Evolutionary conservation across 208 protist genomes (phyloP), one percentile per base, ranked within the genome.

Genomic region (Acanthamoeba royreba): DNA sequence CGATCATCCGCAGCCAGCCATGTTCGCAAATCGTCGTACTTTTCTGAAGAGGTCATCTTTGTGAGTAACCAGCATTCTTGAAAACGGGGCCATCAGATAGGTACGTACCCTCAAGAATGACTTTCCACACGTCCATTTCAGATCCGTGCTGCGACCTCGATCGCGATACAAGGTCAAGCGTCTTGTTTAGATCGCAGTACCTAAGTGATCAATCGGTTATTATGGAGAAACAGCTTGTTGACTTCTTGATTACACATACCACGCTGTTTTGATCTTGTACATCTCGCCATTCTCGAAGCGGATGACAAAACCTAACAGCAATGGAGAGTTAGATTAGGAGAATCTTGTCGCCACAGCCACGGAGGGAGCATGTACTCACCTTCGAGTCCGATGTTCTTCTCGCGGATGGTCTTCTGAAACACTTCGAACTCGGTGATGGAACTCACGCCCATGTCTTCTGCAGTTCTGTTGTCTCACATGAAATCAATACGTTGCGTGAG

Each of bases 371-470:
- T 13, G 49, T n/a, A 58, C 15, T 58, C 49, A 55, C 81, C 81
- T 43, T 88, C 81, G 31, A 88, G 49, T 9, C 81, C 81, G 47
- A 66, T 53, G 47, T 88, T 88, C 81, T 88, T 88, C 35, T 88
- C 81, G 5, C 81, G 81, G 49, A 88, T 88, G n/a, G 81, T 63
- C 33, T 88, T 53, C n/a, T 88, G 81, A 15, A 88, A 63, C 47
- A 63, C 33, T 38, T 53, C 81, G 49, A 88, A 81, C 38, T 81
- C 38, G 69, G 69, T 81, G 69, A 81, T 81, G 9, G 69, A 81
- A 25, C 69, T 42, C 7, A 81, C 69, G 46, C 47, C 81, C 33
- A 66, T 31, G 17, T 88, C 81, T 47, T 88, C 81, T 13, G 43
- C 49, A 42, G 43, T 63, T 33, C 49, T 88, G 25, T 17, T 11